Base-by-base conservation (phyloP, 1,139 yeast species). In the Suhomyces kunorum region DNA sequence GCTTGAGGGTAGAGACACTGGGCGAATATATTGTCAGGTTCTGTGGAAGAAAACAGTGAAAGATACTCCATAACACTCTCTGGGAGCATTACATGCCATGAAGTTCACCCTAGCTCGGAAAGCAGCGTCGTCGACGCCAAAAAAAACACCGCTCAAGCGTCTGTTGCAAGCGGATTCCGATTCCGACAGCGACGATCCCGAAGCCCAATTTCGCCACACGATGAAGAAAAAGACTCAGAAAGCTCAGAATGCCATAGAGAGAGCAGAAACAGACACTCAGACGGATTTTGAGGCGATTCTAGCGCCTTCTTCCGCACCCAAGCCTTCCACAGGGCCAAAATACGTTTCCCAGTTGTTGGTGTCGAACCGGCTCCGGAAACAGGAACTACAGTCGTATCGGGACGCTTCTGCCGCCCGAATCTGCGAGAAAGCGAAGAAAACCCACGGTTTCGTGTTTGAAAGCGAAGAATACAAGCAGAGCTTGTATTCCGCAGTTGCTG, bases 401-500 rank as follows among this genome's bases (percentile, higher is more conserved):
- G 22, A 34, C n/a, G 32, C 40, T 2, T 8, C 32, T 8, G 40
- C 38, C 11, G 40, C 28, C 3, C 32, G 18, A 17, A 28, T 23
- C 3, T 36, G 34, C 7, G 23, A 38, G 7, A 16, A 8, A 13
- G 20, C 29, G 9, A 25, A 25, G 6, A 14, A 23, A 4, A 34
- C 31, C 8, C 35, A 34, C 8, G 39, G 37, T 12, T 6, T 40
- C 8, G 43, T 43, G 29, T 46, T 44, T 24, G 49, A 46, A 24
- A 38, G 44, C n/a, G 42, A 38, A 9, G 36, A 28, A 8, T 46
- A 44, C 36, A 40, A 34, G 26, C 27, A 29, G 9, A 15, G 8
- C 12, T 35, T 30, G 28, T 4, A 11, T 3, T 11, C n/a, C 5
- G 19, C 26, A 8, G 6, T 16, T 8, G 26, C 9, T 7, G 8